phyloP scores from a whole-genome alignment of 306 rosid genomes.

The Pyrus pyrifolia region DNA sequence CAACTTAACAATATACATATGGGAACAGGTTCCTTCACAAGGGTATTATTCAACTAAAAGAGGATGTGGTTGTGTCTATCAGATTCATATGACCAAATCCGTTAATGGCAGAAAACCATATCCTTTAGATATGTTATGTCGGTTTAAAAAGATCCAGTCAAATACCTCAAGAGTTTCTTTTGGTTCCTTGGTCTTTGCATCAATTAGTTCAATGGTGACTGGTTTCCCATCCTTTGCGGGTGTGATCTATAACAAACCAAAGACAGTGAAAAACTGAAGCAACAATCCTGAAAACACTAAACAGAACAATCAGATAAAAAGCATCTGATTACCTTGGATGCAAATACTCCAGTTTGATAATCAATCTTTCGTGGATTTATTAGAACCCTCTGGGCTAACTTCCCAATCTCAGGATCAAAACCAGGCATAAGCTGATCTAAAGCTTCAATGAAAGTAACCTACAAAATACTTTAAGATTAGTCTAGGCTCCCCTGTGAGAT shows the following conservation, averaged over 20 bases:
- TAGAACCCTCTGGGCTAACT: conserved; percentile 93
- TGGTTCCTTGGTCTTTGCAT: conserved; percentile 86
- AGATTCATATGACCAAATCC: background rate
- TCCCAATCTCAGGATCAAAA: conserved; percentile 99
- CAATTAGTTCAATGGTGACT: conserved; percentile 87
- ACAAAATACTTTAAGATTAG: conserved; percentile 27
- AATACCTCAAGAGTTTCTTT: conserved; percentile 92
- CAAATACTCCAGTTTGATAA: conserved; percentile 93
- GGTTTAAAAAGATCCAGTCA: background rate
- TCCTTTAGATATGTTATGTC: background rate
- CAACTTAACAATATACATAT: background rate
- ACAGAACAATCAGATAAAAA: conserved; percentile 13
- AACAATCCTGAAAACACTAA: conserved; percentile 2
- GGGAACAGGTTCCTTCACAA: background rate
- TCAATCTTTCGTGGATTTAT: conserved; percentile 88
- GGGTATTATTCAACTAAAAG: background rate
- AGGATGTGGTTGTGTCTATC: background rate
- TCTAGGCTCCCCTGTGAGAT: background rate
- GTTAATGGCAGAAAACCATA: background rate
- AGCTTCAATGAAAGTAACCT: conserved; percentile 98
- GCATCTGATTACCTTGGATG: conserved; percentile 66
- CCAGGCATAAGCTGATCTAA: conserved; percentile 99
- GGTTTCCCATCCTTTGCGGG: conserved; percentile 98
- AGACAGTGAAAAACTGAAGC: conserved; percentile 6
- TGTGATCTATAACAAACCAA: conserved; percentile 54